Percentiles rank a stretch among this genome's conserved stretches.
Conservation (phyloP, 139 green algal species). For the Volvox africanus region DNA sequence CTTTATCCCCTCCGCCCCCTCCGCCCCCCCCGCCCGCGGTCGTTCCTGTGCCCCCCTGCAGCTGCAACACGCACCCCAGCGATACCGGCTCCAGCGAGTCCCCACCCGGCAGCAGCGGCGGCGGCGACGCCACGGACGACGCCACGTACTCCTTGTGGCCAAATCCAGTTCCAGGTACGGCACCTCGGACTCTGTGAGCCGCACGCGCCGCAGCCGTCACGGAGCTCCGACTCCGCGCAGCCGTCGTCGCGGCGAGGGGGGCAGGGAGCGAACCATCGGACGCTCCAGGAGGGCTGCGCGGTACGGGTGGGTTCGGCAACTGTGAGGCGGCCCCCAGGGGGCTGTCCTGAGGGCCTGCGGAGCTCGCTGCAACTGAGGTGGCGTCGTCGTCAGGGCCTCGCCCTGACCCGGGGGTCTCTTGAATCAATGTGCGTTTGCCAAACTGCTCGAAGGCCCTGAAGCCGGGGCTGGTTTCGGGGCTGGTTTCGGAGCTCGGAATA, state of each 20-base stretch:
- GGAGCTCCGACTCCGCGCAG: background rate
- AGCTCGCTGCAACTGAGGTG: background rate
- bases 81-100: conserved; percentile 25
- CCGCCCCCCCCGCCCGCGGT: background rate
- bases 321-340: no score
- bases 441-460: no score
- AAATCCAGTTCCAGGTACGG: no score
- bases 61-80: conserved; percentile 12
- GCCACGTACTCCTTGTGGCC: background rate
- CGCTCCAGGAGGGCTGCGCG: background rate
- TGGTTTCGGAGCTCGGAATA: background rate
- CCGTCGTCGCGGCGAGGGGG: background rate
- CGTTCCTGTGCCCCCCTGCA: no score
- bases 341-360: background rate
- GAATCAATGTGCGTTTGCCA: no score
- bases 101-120: background rate
- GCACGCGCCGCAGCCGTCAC: background rate
- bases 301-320: background rate
- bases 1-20: background rate
- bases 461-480: background rate
- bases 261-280: background rate
- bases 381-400: no score
- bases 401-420: no score
- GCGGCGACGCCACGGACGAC: background rate
- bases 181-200: no score